Percentiles rank a stretch among this genome's conserved stretches.
phyloP scores from a whole-genome alignment of 352 stramenopile species.

The Globisporangium yorkense region DNA sequence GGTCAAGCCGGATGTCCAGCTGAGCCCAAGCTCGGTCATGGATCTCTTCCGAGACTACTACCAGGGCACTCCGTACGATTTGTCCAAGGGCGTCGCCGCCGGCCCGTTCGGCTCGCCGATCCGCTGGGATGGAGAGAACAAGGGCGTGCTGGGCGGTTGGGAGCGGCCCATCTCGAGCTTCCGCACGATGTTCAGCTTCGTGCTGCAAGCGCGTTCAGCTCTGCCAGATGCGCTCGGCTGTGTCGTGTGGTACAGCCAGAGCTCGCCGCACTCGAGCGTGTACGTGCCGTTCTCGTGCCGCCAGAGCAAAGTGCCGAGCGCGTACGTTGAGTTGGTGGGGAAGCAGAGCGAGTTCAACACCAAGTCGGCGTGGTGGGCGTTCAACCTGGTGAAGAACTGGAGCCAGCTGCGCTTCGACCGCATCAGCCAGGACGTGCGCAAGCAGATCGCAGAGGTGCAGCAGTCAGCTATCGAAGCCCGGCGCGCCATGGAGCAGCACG shows the following conservation, averaged over 20 bases:
- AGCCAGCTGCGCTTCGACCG: constrained; percentile 55
- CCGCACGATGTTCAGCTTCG: constrained; percentile 77
- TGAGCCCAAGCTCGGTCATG: constrained; percentile 66
- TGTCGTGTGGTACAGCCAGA: constrained; percentile 46
- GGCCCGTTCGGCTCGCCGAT: constrained; percentile 87
- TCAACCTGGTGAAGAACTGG: constrained; percentile 76
- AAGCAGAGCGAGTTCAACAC: constrained; percentile 48
- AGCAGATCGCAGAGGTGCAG: constrained; percentile 27
- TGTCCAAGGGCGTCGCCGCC: constrained; percentile 59
- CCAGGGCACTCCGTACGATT: constrained; percentile 73
- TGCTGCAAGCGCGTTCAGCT: constrained; percentile 28
- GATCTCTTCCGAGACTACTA: constrained; percentile 82
- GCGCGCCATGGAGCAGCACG: constrained; percentile 22
- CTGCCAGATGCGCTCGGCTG: constrained; percentile 32
- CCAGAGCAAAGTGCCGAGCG: constrained; percentile 30
- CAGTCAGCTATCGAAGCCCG: constrained; percentile 22
- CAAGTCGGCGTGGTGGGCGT: constrained; percentile 61
- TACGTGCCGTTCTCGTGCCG: constrained; percentile 50
- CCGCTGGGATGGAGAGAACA: constrained; percentile 52
- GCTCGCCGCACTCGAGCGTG: constrained; percentile 41
- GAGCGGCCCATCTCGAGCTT: constrained; percentile 89
- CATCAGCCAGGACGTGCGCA: constrained; percentile 39
- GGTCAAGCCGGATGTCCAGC: constrained; percentile 53
- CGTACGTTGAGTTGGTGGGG: constrained; percentile 32
- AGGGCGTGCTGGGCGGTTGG: constrained; percentile 48